Evolutionary conservation across 306 rosid species (phyloP), one percentile per base, ranked within the genome.

Genomic region (Pterocarpus macrocarpus): DNA sequence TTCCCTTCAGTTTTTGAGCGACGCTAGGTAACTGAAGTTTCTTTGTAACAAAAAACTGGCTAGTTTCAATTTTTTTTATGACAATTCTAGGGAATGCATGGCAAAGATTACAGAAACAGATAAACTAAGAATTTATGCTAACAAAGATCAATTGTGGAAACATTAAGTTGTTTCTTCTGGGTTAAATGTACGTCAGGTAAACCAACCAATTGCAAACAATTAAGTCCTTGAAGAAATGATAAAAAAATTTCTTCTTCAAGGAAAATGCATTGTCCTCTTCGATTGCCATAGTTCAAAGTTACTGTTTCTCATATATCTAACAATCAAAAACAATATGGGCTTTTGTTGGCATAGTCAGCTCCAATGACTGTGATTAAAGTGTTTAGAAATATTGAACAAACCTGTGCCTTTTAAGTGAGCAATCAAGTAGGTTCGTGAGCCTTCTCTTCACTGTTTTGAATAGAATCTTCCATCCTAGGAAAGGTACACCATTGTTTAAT

Each of bases 381-480:
- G 45, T 49, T 47, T 59, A 47, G 50, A 73, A 52, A 64, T 64
- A 69, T 22, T 7, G 64, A 70, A 75, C 58, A 74, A 65, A 87
- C 93, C 93, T 86, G 84, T 68, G 65, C 81, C 86, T 78, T 64
- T 85, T 52, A 63, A 68, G 73, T 35, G 16, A 11, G 81, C 74
- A 35, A 69, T 85, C 82, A 52, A 61, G 65, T 59, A 64, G 77
- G 74, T 83, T 77, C 87, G 70, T 80, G 83, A 58, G 73, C 76
- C 73, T 73, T 80, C 78, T 78, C 92, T 16, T 76, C 56, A 47
- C 58, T 39, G 57, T 82, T 81, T 82, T 71, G 88, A 81, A 61
- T 81, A 58, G 56, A 64, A 61, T 87, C 89, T 79, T 81, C 83
- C 79, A 34, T 69, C 91, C 96, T 93, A 58, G 90, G 62, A 72